Conservation (phyloP, 1,284 basidiomycete genomes). For the Rhodotorula sp. region DNA sequence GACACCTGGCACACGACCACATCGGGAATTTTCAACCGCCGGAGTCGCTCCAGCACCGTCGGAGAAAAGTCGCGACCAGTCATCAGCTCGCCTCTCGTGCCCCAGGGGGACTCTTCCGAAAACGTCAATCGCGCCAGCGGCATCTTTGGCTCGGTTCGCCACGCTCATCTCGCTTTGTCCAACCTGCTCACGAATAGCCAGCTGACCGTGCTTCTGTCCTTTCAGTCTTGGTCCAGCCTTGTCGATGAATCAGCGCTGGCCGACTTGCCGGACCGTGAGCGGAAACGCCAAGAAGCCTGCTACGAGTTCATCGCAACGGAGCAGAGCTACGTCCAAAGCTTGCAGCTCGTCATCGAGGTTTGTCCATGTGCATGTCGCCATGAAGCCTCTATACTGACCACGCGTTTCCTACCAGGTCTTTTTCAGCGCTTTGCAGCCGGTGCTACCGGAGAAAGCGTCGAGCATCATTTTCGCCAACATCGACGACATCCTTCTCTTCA, state of each 20-base stretch:
- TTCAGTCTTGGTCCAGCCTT: slow-evolving; percentile 82
- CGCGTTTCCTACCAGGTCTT: slow-evolving; percentile 60
- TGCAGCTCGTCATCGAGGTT: slow-evolving; percentile 86
- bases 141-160: slow-evolving; percentile 33
- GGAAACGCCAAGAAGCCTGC: slow-evolving; percentile 83
- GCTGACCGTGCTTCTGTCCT: not conserved
- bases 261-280: slow-evolving; percentile 68
- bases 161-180: not conserved
- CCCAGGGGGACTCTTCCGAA: not conserved
- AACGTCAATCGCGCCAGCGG: slow-evolving; percentile 53
- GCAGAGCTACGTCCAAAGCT: slow-evolving; percentile 76
- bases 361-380: slow-evolving; percentile 17
- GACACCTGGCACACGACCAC: slow-evolving; percentile 28
- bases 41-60: slow-evolving; percentile 42
- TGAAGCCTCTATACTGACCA: not conserved
- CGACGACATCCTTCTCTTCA: slow-evolving; percentile 81
- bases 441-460: slow-evolving; percentile 74
- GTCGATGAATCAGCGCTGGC: slow-evolving; percentile 77
- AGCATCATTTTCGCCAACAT: slow-evolving; percentile 88
- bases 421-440: slow-evolving; percentile 70
- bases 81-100: slow-evolving; percentile 36
- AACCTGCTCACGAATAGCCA: not conserved
- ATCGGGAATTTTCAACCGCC: slow-evolving; percentile 12
- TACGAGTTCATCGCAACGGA: slow-evolving; percentile 91
- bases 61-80: slow-evolving; percentile 42